These are phyloP conservation scores for Clitoria ternatea DNA, from an alignment of 306 rosid genomes.

Conservation along the genomic window DNA sequence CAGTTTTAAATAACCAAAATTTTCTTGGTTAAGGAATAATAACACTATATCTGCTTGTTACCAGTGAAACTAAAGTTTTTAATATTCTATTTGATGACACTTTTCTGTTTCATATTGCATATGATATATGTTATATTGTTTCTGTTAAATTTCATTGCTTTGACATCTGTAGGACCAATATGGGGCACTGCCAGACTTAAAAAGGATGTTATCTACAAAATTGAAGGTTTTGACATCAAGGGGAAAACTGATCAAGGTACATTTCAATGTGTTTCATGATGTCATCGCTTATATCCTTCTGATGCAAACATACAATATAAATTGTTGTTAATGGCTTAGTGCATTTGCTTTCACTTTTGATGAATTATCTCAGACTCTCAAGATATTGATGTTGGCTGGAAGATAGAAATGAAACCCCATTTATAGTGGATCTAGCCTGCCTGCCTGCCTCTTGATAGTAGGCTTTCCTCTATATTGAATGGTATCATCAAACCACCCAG, in stretches of 20 bases:
- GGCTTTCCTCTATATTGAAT: not conserved
- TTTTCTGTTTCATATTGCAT: not conserved
- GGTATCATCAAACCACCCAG: not conserved
- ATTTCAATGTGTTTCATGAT: constrained; percentile 2
- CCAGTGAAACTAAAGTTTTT: not conserved
- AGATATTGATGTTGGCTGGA: not conserved
- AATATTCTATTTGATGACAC: constrained; percentile 1
- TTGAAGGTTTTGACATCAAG: constrained; percentile 66
- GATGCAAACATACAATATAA: not conserved
- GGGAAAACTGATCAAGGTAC: constrained; percentile 86
- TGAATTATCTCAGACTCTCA: not conserved
- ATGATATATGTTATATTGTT: not conserved
- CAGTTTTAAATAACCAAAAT: not conserved
- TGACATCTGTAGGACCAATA: constrained; percentile 68
- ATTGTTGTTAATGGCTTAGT: not conserved
- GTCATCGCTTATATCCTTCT: constrained; percentile 3
- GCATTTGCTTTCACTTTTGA: not conserved
- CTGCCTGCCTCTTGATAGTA: not conserved
- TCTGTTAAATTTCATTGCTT: constrained; percentile 18
- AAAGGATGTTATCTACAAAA: constrained; percentile 71
- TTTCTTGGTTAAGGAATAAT: constrained; percentile 9
- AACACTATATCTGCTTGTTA: not conserved
- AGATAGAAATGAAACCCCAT: not conserved
- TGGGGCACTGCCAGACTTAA: constrained; percentile 82
- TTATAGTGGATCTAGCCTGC: not conserved